Conservation (phyloP, 2,329 filamentous ascomycete genomes). For the Mycocentrospora acerina region DNA sequence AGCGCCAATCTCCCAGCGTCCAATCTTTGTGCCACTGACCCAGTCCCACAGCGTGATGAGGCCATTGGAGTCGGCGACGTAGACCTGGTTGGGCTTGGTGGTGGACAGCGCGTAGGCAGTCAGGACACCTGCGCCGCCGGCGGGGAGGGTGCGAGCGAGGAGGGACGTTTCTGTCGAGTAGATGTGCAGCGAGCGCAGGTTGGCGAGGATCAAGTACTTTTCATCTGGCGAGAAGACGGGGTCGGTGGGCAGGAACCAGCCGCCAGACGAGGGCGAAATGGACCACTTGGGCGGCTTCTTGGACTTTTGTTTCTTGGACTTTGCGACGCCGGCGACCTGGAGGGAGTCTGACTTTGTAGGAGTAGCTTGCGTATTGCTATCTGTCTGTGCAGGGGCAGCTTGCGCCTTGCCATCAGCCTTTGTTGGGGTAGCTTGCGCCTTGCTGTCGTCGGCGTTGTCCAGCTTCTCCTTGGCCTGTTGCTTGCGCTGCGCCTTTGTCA, state of each 20-base stretch:
- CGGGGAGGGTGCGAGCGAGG: slow-evolving; percentile 69
- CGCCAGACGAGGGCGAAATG: slow-evolving; percentile 54
- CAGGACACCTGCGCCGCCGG: slow-evolving; percentile 46
- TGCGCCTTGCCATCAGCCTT: slow-evolving; percentile 11
- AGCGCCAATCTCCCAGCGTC: slow-evolving; percentile 46
- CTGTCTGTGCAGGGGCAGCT: too few relatives aligned
- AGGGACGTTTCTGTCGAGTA: slow-evolving; percentile 82
- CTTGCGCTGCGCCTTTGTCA: slow-evolving; percentile 8
- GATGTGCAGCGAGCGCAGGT: slow-evolving; percentile 73
- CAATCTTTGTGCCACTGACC: slow-evolving; percentile 48
- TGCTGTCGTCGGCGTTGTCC: not conserved
- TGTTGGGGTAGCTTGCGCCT: slow-evolving; percentile 9
- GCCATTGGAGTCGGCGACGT: slow-evolving; percentile 55
- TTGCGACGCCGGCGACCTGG: slow-evolving; percentile 3
- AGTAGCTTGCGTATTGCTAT: too few relatives aligned
- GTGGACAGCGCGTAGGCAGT: slow-evolving; percentile 56
- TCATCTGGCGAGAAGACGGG: slow-evolving; percentile 61
- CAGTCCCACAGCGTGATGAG: slow-evolving; percentile 61
- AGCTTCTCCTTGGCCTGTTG: slow-evolving; percentile 4
- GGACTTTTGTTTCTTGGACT: slow-evolving; percentile 25
- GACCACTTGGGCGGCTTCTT: slow-evolving; percentile 23
- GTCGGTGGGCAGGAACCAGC: slow-evolving; percentile 58
- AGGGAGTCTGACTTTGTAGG: slow-evolving; percentile 4
- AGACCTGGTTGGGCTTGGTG: slow-evolving; percentile 53
- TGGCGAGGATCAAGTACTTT: slow-evolving; percentile 69